Percentiles rank a stretch among this genome's conserved stretches.
Evolutionary conservation across 768 basidiomycete genomes (phyloP).

Genomic region (Amanita jacksonii): DNA sequence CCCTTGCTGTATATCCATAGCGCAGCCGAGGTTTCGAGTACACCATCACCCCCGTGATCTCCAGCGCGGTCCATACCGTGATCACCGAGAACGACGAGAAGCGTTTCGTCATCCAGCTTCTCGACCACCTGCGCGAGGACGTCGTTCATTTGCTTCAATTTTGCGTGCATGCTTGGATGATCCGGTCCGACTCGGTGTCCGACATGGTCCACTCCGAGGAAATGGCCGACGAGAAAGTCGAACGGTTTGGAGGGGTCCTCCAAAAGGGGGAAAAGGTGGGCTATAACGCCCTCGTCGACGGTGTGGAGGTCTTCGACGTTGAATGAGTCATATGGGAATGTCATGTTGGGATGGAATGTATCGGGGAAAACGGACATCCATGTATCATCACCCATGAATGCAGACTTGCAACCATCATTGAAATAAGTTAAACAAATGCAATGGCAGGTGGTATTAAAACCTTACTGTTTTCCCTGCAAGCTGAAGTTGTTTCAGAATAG

Average conservation of each 20-base stretch:
- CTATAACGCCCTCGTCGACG: constrained; percentile 85
- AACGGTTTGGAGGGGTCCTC: constrained; percentile 44
- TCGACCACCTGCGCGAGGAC: constrained; percentile 69
- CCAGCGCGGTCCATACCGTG: constrained; percentile 96
- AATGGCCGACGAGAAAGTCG: constrained; percentile 87
- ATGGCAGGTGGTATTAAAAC: neutral
- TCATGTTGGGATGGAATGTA: constrained; percentile 60
- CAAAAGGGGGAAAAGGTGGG: constrained; percentile 76
- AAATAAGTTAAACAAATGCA: constrained; percentile 3
- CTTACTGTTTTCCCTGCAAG: constrained; percentile 51
- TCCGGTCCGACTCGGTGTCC: constrained; percentile 92
- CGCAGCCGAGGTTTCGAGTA: constrained; percentile 74
- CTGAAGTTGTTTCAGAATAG: constrained; percentile 65
- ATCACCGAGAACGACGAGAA: constrained; percentile 88
- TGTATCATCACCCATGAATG: constrained; percentile 95
- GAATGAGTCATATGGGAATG: constrained; percentile 90
- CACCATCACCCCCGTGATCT: constrained; percentile 91
- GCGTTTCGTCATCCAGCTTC: constrained; percentile 72
- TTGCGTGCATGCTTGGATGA: constrained; percentile 75
- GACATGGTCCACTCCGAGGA: constrained; percentile 93
- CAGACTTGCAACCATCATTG: constrained; percentile 38
- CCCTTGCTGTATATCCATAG: constrained; percentile 92
- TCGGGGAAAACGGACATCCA: constrained; percentile 88
- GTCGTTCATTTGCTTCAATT: constrained; percentile 81
- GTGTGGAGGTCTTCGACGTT: constrained; percentile 97